phyloP scores from a whole-genome alignment of 257 asterid species.

The Primulina eburnea region DNA sequence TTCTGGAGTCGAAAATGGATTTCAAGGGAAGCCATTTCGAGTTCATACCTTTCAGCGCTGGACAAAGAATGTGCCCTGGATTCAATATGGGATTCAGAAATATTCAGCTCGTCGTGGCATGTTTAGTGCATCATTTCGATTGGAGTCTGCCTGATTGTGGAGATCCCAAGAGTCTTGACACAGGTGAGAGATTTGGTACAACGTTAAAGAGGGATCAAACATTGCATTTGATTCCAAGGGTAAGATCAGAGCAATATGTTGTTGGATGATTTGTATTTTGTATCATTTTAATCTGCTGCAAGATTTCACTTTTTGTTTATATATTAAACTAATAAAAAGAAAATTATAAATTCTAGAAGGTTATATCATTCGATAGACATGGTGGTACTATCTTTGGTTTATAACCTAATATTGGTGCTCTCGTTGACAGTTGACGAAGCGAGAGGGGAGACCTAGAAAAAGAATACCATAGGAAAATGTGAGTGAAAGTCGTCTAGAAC shows the following conservation, averaged over 20 bases:
- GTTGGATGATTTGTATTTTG: neutral
- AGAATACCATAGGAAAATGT: no score
- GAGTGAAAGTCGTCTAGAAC: no score
- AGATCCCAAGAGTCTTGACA: neutral
- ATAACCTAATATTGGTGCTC: no score
- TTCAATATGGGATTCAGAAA: constrained; percentile 13
- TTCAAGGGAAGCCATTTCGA: constrained; percentile 16
- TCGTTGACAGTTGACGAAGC: no score
- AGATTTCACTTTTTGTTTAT: no score
- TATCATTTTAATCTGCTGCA: no score
- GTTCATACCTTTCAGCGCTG: constrained; percentile 25
- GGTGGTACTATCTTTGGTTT: no score
- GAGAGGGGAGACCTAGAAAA: no score
- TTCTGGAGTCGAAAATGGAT: constrained; percentile 17
- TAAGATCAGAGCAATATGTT: constrained; percentile 1
- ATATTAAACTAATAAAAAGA: no score
- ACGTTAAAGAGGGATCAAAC: constrained; percentile 22
- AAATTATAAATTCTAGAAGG: no score
- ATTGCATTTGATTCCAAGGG: constrained; percentile 23
- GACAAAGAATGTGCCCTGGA: constrained; percentile 28
- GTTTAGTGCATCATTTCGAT: constrained; percentile 21
- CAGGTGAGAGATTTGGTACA: constrained; percentile 7
- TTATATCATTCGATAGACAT: no score
- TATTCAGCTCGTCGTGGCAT: constrained; percentile 17
- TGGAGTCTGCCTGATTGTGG: constrained; percentile 18